Conservation (phyloP, 768 basidiomycete species). For the Gyrodon lividus region DNA sequence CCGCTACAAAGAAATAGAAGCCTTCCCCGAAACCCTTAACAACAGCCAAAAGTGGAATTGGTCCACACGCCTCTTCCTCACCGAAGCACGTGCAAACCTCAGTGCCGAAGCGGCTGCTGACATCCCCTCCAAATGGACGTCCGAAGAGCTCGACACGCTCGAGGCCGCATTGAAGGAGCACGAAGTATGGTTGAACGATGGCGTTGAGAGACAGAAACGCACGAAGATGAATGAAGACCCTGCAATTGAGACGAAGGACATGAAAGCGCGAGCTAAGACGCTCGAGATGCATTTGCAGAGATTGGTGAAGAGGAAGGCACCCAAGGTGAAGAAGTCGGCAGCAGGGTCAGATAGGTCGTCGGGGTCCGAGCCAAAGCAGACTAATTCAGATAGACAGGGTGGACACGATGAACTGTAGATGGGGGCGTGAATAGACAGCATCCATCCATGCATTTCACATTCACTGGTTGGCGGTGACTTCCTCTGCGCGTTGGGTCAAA, state of each 20-base stretch:
- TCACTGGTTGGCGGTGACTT: not conserved
- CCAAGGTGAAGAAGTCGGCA: constrained; percentile 53
- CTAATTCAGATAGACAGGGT: constrained; percentile 16
- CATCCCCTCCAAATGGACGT: constrained; percentile 76
- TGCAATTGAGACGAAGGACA: constrained; percentile 80
- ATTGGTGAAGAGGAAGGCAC: constrained; percentile 65
- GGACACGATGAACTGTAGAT: constrained; percentile 33
- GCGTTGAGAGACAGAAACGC: constrained; percentile 79
- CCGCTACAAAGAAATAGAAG: constrained; percentile 86
- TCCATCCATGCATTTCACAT: not conserved
- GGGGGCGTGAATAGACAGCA: constrained; percentile 15
- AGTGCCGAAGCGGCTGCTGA: constrained; percentile 61
- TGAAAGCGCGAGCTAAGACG: constrained; percentile 79
- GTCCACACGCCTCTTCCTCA: constrained; percentile 83
- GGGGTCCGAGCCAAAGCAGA: constrained; percentile 16
- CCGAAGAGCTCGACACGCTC: constrained; percentile 79
- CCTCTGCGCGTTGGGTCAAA: too few relatives aligned
- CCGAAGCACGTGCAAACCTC: constrained; percentile 72
- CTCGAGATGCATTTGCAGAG: constrained; percentile 74
- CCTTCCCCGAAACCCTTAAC: constrained; percentile 80
- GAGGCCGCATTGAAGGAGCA: constrained; percentile 76
- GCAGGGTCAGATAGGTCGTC: constrained; percentile 13
- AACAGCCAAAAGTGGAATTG: constrained; percentile 86
- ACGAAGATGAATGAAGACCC: constrained; percentile 78
- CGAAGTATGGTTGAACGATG: constrained; percentile 79